phyloP scores from a whole-genome alignment of 345 rosid genomes.

The Lepidium aucheri region DNA sequence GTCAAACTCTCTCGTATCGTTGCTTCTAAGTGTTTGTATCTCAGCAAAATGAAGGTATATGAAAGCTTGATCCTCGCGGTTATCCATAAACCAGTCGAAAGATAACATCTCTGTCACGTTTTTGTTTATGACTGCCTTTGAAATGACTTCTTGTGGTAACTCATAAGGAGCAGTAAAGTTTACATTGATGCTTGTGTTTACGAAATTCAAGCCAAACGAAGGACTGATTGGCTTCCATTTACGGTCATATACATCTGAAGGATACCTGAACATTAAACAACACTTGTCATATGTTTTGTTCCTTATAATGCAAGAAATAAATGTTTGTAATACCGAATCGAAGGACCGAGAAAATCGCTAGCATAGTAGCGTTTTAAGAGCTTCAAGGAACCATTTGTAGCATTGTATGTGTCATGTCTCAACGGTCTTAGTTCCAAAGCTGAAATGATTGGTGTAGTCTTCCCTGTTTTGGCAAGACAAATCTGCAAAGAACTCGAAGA shows the following conservation, averaged over 20 bases:
- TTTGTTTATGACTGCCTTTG: conserved; percentile 3
- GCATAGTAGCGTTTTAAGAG: conserved; percentile 4
- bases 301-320: background rate
- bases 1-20: conserved; percentile 15
- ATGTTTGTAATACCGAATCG: background rate
- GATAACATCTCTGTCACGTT: conserved; percentile 17
- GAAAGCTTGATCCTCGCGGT: background rate
- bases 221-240: conserved; percentile 21
- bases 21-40: conserved; percentile 6
- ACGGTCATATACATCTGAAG: conserved; percentile 33
- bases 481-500: conserved; percentile 21
- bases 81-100: background rate
- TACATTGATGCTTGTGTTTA: conserved; percentile 19
- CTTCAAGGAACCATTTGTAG: conserved; percentile 17
- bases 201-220: background rate
- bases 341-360: background rate
- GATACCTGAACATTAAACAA: conserved; percentile 22
- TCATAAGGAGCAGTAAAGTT: conserved; percentile 9
- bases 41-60: conserved; percentile 32
- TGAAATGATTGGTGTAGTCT: conserved; percentile 41
- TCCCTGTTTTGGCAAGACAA: conserved; percentile 40
- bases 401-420: conserved; percentile 1
- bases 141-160: conserved; percentile 6
- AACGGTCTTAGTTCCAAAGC: conserved; percentile 39
- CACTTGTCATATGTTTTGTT: too few species aligned